phyloP scores from a whole-genome alignment of 2,329 filamentous ascomycete genomes.

The Paracoccidioides brasiliensis region DNA sequence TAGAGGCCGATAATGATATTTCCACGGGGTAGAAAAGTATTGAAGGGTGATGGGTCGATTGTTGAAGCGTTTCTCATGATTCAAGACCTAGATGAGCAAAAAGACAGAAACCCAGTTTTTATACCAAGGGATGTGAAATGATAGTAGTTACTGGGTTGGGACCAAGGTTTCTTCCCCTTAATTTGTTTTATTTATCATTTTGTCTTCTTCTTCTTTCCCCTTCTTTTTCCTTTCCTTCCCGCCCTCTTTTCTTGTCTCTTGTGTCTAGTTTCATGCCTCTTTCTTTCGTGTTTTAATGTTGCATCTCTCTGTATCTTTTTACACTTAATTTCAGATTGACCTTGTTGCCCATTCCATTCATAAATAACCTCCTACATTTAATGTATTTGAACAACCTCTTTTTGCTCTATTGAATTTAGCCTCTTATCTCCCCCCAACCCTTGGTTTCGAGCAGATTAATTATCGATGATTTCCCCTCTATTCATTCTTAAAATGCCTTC shows the following conservation, averaged over 20 bases:
- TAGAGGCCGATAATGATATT: background rate
- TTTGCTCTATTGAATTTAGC: background rate
- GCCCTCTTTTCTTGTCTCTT: background rate
- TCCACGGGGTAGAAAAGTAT: background rate
- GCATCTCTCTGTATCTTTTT: slow-evolving; percentile 1
- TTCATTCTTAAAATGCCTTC: too few relatives aligned
- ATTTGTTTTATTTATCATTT: background rate
- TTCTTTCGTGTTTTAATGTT: background rate
- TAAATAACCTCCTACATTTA: background rate
- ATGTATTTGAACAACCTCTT: background rate
- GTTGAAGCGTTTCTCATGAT: background rate
- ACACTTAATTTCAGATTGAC: background rate
- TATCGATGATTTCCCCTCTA: too few relatives aligned
- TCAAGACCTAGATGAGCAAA: background rate
- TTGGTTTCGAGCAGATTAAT: too few relatives aligned
- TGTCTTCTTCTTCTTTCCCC: background rate
- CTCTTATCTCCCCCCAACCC: too few relatives aligned
- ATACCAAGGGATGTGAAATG: background rate
- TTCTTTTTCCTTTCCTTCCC: background rate
- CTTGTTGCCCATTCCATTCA: background rate
- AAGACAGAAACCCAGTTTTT: background rate
- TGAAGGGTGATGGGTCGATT: background rate
- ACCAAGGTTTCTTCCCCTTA: background rate
- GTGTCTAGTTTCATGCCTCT: too few relatives aligned
- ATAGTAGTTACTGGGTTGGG: background rate